Percentiles rank a stretch among this genome's conserved stretches.
These are phyloP conservation scores for Rosa rugosa DNA, from an alignment of 306 rosid genomes.

Conservation along the genomic window DNA sequence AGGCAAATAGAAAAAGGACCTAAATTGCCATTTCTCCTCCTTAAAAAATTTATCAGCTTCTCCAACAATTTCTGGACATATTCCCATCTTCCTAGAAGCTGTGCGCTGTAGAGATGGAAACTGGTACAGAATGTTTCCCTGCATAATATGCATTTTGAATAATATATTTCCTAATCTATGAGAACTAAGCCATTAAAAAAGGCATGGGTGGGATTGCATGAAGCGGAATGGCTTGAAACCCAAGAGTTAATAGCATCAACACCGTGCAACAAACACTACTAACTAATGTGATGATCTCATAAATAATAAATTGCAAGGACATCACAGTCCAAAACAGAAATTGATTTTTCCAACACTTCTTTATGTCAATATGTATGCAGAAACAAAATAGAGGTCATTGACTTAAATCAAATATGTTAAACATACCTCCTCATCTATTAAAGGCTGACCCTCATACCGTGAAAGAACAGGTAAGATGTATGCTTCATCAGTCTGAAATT, in stretches of 20 bases:
- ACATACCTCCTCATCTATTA: conserved; percentile 91
- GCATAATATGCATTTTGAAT: conserved; percentile 36
- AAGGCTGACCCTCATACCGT: conserved; percentile 91
- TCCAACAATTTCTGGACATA: conserved; percentile 47
- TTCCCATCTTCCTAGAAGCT: conserved; percentile 71
- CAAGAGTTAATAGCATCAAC: conserved; percentile 1
- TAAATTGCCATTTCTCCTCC: conserved; percentile 85
- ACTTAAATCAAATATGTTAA: conserved; percentile 19
- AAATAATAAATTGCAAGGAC: conserved; percentile 17
- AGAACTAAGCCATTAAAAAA: neutral
- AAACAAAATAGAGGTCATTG: conserved; percentile 10
- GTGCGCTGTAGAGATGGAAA: conserved; percentile 94
- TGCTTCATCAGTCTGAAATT: conserved; percentile 81
- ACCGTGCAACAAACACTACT: conserved; percentile 5
- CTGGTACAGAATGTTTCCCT: conserved; percentile 93
- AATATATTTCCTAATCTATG: neutral
- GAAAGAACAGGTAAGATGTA: conserved; percentile 87
- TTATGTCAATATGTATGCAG: neutral
- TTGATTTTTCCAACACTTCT: conserved; percentile 13
- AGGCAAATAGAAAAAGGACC: conserved; percentile 43
- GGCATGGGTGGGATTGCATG: neutral
- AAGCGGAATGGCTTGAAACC: neutral
- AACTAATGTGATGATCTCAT: neutral
- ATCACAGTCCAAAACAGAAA: neutral
- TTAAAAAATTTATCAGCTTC: conserved; percentile 59